A percentile compares a stretch with the other conserved stretches of the same genome.
Conservation (phyloP, 2,329 filamentous ascomycete species). For the Talaromyces atroroseus region DNA sequence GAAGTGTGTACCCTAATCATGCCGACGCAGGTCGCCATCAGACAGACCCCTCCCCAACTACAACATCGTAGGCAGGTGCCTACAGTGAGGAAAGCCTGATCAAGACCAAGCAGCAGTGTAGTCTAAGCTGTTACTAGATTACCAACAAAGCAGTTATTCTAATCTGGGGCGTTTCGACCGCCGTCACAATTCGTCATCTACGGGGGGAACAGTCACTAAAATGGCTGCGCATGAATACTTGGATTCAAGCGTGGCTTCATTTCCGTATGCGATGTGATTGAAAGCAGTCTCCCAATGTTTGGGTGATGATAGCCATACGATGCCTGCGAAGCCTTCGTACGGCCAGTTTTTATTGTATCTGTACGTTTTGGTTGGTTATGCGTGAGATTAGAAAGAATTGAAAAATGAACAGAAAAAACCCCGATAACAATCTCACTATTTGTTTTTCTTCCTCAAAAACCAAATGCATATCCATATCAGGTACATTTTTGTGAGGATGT, state of each 20-base stretch:
- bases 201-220: conserved; percentile 21
- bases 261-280: conserved; percentile 19
- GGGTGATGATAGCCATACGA: conserved; percentile 21
- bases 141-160: background rate
- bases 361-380: background rate
- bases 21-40: too few species aligned
- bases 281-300: conserved; percentile 20
- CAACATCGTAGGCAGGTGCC: too few species aligned
- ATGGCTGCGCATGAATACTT: conserved; percentile 22
- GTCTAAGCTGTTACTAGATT: background rate
- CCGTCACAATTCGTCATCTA: background rate
- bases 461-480: background rate
- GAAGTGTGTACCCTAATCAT: too few species aligned
- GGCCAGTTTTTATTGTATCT: conserved; percentile 12
- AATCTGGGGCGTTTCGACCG: background rate
- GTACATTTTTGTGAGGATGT: background rate
- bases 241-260: conserved; percentile 15
- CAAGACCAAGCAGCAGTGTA: too few species aligned
- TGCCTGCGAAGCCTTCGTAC: conserved; percentile 6
- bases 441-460: background rate
- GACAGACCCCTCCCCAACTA: too few species aligned
- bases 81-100: background rate
- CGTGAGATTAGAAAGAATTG: conserved; percentile 4
- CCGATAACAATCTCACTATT: background rate
- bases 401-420: background rate